These are phyloP conservation scores for Fremontodendron californicum DNA, from an alignment of 345 rosid genomes.

Conservation along the genomic window DNA sequence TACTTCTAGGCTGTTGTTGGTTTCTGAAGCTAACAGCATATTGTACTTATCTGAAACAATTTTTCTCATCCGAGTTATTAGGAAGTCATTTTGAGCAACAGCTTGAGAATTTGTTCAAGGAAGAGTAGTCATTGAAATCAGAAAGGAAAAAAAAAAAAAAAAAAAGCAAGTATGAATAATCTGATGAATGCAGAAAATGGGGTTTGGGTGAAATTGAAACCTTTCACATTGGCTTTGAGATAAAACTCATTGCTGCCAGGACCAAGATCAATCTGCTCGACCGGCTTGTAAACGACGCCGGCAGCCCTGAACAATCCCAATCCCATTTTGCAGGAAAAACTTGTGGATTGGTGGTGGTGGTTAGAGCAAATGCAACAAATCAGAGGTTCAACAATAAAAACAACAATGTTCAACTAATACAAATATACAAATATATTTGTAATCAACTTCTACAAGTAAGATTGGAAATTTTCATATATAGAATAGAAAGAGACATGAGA, in stretches of 20 bases:
- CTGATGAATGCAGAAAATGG: neutral
- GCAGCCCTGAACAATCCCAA: constrained; percentile 37
- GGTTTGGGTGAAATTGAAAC: constrained; percentile 17
- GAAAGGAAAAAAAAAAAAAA: neutral
- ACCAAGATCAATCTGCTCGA: constrained; percentile 39
- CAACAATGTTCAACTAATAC: neutral
- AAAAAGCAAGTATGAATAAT: neutral
- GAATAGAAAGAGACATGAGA: neutral
- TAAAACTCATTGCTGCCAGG: constrained; percentile 40
- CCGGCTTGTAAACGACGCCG: constrained; percentile 47
- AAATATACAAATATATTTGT: neutral
- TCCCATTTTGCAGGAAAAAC: constrained; percentile 33
- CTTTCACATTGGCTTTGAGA: constrained; percentile 59
- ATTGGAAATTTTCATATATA: neutral
- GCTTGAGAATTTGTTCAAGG: neutral
- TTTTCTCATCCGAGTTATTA: neutral
- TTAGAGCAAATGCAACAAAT: neutral
- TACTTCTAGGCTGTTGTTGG: neutral
- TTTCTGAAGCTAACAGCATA: neutral
- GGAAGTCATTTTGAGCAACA: neutral
- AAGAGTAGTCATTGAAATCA: neutral
- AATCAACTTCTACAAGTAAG: neutral
- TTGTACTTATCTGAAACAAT: neutral
- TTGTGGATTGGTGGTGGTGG: neutral
- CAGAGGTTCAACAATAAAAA: neutral